These are phyloP conservation scores for Fraxinus floribunda DNA, from an alignment of 305 asterid genomes.

Conservation along the genomic window DNA sequence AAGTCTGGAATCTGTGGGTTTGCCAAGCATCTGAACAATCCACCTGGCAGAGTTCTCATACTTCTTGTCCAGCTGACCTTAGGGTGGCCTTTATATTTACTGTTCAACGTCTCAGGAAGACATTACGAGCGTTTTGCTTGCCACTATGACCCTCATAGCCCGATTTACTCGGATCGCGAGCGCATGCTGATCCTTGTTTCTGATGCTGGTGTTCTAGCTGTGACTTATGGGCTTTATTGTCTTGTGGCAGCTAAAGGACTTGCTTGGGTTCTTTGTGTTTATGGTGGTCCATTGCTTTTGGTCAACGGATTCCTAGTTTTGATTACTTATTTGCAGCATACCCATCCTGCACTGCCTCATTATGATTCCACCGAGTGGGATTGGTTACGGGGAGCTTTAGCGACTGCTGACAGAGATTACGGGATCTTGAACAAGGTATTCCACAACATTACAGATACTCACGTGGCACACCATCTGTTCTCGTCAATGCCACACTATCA, in stretches of 20 bases:
- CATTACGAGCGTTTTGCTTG: constrained; percentile 66
- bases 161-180: constrained; percentile 66
- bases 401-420: constrained; percentile 73
- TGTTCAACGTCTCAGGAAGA: constrained; percentile 64
- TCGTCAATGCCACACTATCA: constrained; percentile 87
- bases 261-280: constrained; percentile 47
- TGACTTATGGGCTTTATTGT: constrained; percentile 39
- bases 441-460: constrained; percentile 78
- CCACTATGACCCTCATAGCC: constrained; percentile 67
- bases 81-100: constrained; percentile 74
- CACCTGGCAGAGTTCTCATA: constrained; percentile 51
- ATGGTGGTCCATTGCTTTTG: constrained; percentile 56
- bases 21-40: constrained; percentile 59
- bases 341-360: constrained; percentile 72
- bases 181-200: constrained; percentile 56
- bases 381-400: constrained; percentile 75
- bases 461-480: constrained; percentile 74
- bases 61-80: constrained; percentile 56
- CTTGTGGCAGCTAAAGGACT: constrained; percentile 53
- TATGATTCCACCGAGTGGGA: constrained; percentile 81
- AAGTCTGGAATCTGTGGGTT: constrained; percentile 45
- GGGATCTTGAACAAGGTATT: constrained; percentile 69
- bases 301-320: constrained; percentile 66
- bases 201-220: constrained; percentile 54
- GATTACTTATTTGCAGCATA: constrained; percentile 77